These are phyloP conservation scores for Breviolum minutum DNA, from an alignment of 73 alveolate genomes.

Conservation along the genomic window DNA sequence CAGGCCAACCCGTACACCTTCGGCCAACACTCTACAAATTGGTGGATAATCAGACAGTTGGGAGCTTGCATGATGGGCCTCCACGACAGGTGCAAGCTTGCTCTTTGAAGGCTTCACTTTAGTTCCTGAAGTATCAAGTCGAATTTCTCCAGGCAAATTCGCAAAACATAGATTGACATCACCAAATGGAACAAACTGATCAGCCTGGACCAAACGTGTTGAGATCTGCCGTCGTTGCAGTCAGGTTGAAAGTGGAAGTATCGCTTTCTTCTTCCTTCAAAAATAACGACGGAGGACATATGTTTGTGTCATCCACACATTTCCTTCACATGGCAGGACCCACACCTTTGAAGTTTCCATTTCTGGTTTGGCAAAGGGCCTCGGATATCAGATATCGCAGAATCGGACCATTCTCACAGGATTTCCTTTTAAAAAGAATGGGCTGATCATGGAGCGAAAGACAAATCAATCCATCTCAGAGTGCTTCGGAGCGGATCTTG, in stretches of 20 bases:
- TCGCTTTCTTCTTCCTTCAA: conserved; percentile 36
- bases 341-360: background rate
- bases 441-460: background rate
- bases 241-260: conserved; percentile 67
- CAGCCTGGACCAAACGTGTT: background rate
- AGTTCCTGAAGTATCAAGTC: background rate
- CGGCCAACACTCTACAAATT: too few species aligned
- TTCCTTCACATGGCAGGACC: background rate
- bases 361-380: conserved; percentile 1
- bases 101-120: background rate
- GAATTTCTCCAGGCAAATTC: too few species aligned
- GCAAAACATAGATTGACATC: too few species aligned
- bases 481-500: background rate
- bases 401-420: background rate
- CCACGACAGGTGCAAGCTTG: conserved; percentile 70
- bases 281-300: background rate
- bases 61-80: background rate
- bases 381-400: background rate
- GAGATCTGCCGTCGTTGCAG: conserved; percentile 76
- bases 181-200: too few species aligned
- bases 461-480: background rate
- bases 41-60: too few species aligned
- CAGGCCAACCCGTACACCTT: too few species aligned
- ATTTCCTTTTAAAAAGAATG: background rate
- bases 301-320: too few species aligned